Base-by-base conservation (phyloP, 2,329 filamentous ascomycete genomes). In the Verticillium isaacii region DNA sequence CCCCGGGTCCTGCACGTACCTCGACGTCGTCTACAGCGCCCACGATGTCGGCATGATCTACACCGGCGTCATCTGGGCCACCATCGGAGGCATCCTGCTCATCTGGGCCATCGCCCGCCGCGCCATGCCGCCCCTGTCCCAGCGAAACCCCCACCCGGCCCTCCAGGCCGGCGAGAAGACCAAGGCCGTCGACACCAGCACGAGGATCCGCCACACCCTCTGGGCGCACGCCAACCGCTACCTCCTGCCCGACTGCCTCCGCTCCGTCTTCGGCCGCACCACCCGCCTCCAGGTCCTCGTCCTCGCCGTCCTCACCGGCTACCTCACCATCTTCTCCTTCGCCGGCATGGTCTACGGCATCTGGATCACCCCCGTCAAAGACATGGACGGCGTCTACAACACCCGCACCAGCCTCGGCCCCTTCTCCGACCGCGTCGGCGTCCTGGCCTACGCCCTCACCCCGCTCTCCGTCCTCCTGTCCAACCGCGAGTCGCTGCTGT, bases 391-490 rank as follows among this genome's bases (percentile, higher is more conserved):
- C 34, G 70, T 86, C 1, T 81, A 84, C 74, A 91, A 89, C 71
- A 91, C 82, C 0, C 83, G 90, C 9, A 85, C 82, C 5, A 82
- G 83, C 4, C 76, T 93, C 0, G 89, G 89, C 0, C 85, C 87
- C 0, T 92, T 85, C 78, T 80, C 86, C 0, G 86, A 93, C 70
- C 84, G 90, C 17, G 71, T 92, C 3, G 90, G 90, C 8, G 81
- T 88, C 2, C 73, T 93, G 0, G 89, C 90, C 1, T 93, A 90
- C 67, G 90, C 89, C 0, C 80, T 93, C 11, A 92, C 89, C 0
- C 90, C 90, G 0, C 78, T 93, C 0, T 87, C 87, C 0, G 75
- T 93, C 34, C 74, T 90, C 57, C 80, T 93, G 14, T 81, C 84
- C n/a, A 87, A 80, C 62, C 82, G 90, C 50, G 90, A 93, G 70